phyloP scores from a whole-genome alignment of 2,329 filamentous ascomycete species.

The Alternaria ventricosa region DNA sequence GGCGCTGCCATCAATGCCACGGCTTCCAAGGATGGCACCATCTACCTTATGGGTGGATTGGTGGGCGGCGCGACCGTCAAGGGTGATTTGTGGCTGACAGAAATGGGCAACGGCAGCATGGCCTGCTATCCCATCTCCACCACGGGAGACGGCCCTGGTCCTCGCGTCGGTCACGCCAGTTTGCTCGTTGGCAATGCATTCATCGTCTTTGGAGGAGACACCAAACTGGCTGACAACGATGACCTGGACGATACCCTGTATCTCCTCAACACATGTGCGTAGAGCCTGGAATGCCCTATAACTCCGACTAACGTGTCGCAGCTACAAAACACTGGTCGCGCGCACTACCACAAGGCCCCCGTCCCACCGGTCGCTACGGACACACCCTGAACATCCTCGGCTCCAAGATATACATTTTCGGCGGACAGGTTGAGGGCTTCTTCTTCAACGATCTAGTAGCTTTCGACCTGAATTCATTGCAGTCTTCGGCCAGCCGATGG shows the following conservation, averaged over 20 bases:
- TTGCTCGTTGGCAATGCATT: slow-evolving; percentile 97
- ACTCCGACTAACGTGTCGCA: slow-evolving; percentile 52
- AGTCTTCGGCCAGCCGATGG: slow-evolving; percentile 91
- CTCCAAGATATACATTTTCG: slow-evolving; percentile 97
- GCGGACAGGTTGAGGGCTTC: slow-evolving; percentile 93
- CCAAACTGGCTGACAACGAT: slow-evolving; percentile 93
- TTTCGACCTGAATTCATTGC: slow-evolving; percentile 93
- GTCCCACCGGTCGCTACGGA: slow-evolving; percentile 90
- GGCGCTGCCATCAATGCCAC: slow-evolving; percentile 93
- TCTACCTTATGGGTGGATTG: slow-evolving; percentile 96
- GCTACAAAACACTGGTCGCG: slow-evolving; percentile 98
- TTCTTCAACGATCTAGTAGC: slow-evolving; percentile 98
- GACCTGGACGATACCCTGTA: slow-evolving; percentile 94
- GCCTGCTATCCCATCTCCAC: slow-evolving; percentile 91
- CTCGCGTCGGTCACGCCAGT: slow-evolving; percentile 91
- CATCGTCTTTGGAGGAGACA: slow-evolving; percentile 98
- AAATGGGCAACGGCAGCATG: slow-evolving; percentile 81
- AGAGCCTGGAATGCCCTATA: background rate
- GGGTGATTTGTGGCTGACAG: slow-evolving; percentile 97
- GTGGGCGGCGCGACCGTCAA: slow-evolving; percentile 96
- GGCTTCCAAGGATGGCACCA: slow-evolving; percentile 93
- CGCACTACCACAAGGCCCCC: slow-evolving; percentile 82
- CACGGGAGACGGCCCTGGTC: slow-evolving; percentile 91
- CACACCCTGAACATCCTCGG: slow-evolving; percentile 96
- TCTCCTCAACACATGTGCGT: slow-evolving; percentile 93